A percentile compares a stretch with the other conserved stretches of the same genome.
Conservation (phyloP, 805 yeast genomes). For the Tetrapisispora phaffii region DNA sequence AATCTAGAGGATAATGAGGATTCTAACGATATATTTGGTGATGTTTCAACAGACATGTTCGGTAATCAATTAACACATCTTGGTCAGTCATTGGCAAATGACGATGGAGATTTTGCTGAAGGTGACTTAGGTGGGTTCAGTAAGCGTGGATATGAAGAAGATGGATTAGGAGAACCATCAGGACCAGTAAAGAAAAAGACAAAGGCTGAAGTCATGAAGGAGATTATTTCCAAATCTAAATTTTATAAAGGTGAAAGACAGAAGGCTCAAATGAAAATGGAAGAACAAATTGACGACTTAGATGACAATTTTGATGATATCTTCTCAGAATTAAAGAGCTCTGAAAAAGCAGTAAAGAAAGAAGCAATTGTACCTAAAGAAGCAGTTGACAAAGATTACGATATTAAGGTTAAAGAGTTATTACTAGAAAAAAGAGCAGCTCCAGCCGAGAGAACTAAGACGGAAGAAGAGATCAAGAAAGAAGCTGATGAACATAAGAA, state of each 20-base stretch:
- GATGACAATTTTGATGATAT: slow-evolving; percentile 69
- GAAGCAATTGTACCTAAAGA: slow-evolving; percentile 21
- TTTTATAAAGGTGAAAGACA: slow-evolving; percentile 70
- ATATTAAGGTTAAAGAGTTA: slow-evolving; percentile 54
- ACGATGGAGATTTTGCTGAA: slow-evolving; percentile 42
- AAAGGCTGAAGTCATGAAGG: slow-evolving; percentile 79
- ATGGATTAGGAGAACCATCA: slow-evolving; percentile 29
- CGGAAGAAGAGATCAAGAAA: slow-evolving; percentile 55
- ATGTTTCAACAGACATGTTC: slow-evolving; percentile 17
- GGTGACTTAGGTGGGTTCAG: slow-evolving; percentile 25
- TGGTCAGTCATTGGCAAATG: slow-evolving; percentile 56
- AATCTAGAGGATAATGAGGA: slow-evolving; percentile 66
- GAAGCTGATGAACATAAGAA: slow-evolving; percentile 54
- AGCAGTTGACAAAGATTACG: slow-evolving; percentile 42
- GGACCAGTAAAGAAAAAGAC: slow-evolving; percentile 55
- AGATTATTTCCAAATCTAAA: slow-evolving; percentile 73
- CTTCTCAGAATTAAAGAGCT: slow-evolving; percentile 39
- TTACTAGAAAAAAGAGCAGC: slow-evolving; percentile 66
- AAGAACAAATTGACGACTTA: slow-evolving; percentile 52
- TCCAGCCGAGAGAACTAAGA: slow-evolving; percentile 74
- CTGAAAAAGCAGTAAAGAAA: slow-evolving; percentile 8
- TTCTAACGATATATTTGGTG: slow-evolving; percentile 33
- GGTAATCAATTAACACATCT: slow-evolving; percentile 58
- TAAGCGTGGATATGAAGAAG: slow-evolving; percentile 31
- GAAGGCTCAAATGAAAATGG: slow-evolving; percentile 46